A percentile compares a stretch with the other conserved stretches of the same genome.
Evolutionary conservation across 495 filamentous ascomycete genomes (phyloP).

Genomic region (Neurospora sp.): DNA sequence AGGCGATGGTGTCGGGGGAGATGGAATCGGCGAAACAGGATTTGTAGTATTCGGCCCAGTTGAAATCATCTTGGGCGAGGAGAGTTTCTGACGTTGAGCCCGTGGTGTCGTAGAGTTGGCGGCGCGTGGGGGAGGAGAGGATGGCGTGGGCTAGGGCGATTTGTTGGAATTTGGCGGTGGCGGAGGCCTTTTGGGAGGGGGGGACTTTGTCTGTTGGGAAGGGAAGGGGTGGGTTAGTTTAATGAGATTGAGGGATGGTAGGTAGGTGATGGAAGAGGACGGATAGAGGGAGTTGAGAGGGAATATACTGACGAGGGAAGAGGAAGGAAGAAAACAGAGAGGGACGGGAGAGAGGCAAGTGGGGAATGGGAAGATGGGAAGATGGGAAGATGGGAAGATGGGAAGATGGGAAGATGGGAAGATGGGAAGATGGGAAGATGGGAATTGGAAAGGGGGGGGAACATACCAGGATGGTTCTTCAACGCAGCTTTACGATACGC

Average conservation of each 20-base stretch:
- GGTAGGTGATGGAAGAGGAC: neutral
- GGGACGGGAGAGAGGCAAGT: neutral
- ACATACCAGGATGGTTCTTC: slow-evolving; percentile 82
- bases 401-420: fast-evolving
- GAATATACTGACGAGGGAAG: neutral
- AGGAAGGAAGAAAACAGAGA: neutral
- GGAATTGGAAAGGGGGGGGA: neutral
- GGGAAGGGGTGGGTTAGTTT: neutral
- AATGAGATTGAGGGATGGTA: neutral
- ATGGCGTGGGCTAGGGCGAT: slow-evolving; percentile 92
- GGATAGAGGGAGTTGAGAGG: too few relatives aligned
- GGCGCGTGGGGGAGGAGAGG: slow-evolving; percentile 67
- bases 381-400: too few relatives aligned
- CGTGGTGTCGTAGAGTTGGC: slow-evolving; percentile 77
- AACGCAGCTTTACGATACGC: slow-evolving; percentile 84
- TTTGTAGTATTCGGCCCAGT: slow-evolving; percentile 82
- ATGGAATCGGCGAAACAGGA: slow-evolving; percentile 68
- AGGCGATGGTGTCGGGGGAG: slow-evolving; percentile 52
- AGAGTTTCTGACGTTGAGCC: slow-evolving; percentile 80
- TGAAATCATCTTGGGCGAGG: too few relatives aligned
- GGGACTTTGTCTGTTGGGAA: slow-evolving; percentile 57
- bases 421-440: neutral
- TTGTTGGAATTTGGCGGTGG: slow-evolving; percentile 72
- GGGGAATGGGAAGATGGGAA: neutral
- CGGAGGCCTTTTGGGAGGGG: slow-evolving; percentile 50